These are phyloP conservation scores for Debaryomyces castellii DNA, from an alignment of 805 yeast species.

Conservation along the genomic window DNA sequence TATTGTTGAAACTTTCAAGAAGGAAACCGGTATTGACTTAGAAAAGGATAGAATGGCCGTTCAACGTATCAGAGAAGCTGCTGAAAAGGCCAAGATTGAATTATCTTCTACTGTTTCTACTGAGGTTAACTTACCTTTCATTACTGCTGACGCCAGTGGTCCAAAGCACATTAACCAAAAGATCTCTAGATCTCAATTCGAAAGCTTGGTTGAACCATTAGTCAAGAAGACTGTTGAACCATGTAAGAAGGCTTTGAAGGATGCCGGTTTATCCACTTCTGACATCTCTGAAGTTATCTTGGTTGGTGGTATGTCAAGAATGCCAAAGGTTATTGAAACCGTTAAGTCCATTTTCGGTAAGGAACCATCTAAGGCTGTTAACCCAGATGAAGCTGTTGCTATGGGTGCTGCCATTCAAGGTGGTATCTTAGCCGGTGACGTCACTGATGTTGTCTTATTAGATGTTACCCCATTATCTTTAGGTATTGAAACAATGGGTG, in stretches of 20 bases:
- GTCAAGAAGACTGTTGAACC: constrained; percentile 74
- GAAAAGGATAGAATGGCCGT: constrained; percentile 69
- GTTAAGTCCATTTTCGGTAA: constrained; percentile 76
- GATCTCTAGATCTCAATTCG: constrained; percentile 67
- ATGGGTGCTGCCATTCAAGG: constrained; percentile 98
- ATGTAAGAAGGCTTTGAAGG: constrained; percentile 78
- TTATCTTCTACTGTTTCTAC: constrained; percentile 72
- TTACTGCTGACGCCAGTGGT: constrained; percentile 83
- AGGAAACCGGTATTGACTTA: constrained; percentile 68
- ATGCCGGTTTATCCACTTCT: constrained; percentile 65
- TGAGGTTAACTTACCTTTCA: constrained; percentile 78
- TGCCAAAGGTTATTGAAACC: constrained; percentile 82
- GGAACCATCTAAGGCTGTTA: constrained; percentile 87
- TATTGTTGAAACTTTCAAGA: constrained; percentile 76
- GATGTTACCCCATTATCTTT: constrained; percentile 89
- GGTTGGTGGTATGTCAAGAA: constrained; percentile 90
- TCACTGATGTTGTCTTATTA: constrained; percentile 82
- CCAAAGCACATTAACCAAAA: constrained; percentile 76
- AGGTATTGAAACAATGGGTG: constrained; percentile 98
- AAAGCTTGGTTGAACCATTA: constrained; percentile 63
- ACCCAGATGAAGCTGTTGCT: constrained; percentile 94
- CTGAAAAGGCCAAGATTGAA: constrained; percentile 88
- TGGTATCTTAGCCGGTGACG: constrained; percentile 94
- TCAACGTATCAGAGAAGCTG: constrained; percentile 84
- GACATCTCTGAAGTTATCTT: constrained; percentile 78